Base-by-base conservation (phyloP, 2,329 filamentous ascomycete species). In the Gaeumannomyces tritici region DNA sequence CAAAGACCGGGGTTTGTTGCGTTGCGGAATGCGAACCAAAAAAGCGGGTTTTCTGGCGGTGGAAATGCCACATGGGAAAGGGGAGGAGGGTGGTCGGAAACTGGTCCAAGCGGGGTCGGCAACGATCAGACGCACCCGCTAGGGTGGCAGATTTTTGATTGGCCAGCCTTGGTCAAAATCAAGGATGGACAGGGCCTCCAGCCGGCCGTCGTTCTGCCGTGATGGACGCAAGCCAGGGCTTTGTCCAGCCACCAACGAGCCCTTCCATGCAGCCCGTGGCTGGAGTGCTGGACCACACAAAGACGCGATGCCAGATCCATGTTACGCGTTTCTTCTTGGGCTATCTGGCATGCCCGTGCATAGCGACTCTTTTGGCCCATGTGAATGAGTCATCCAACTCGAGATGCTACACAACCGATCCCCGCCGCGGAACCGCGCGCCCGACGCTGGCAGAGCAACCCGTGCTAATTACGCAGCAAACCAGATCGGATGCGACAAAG, bases 61-160 rank as follows among this genome's bases (percentile, higher is more conserved):
- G 47, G 27, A 47, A 27, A 42, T 47, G 33, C 47, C 57, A 33
- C 33, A 51, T 51, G 12, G 35, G 27, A 24, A 33, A 27, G 21
- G n/a, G 51, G 51, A 59, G 26, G 21, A 51, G 33, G 24, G 57
- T 26, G 57, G n/a, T 18, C 26, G 54, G 54, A 55, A n/a, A 24
- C 26, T 55, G n/a, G 55, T 56, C 55, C 21, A 26, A 56, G 55
- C 35, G 26, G 15, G 57, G n/a, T 27, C n/a, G 29, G n/a, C 33
- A 59, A 59, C 2, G 28, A 59, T 26, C n/a, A 35, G 31, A 13
- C 5, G 11, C n/a, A 24, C n/a, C 11, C n/a, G 6, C 33, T 12
- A 9, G 26, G 35, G 26, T 29, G 54, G 61, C 61, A 35, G 55
- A 56, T 29, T 61, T 65, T 27, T 66, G 57, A 66, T 67, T 66